Conservation (phyloP, 2,329 filamentous ascomycete genomes). For the Fusarium pseudocircinatum region DNA sequence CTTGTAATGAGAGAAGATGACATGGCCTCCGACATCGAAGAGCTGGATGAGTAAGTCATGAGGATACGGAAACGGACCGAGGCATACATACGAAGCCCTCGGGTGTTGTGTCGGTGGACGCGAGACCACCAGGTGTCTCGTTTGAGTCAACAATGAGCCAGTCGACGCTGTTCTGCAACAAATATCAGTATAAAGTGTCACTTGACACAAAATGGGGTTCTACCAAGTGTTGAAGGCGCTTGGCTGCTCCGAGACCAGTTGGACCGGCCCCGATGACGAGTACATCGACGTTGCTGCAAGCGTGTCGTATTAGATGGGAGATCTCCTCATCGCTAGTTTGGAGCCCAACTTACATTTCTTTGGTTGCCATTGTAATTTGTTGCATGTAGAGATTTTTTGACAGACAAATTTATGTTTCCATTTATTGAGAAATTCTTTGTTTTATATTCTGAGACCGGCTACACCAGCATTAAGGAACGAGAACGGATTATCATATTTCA, state of each 20-base stretch:
- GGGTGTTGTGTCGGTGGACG: slow-evolving; percentile 91
- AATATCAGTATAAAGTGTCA: slow-evolving; percentile 33
- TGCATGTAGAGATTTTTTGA: accelerated
- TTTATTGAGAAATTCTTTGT: background rate
- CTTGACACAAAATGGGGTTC: slow-evolving; percentile 38
- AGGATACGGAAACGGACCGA: too few species aligned
- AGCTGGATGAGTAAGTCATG: slow-evolving; percentile 69
- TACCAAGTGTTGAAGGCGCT: slow-evolving; percentile 96
- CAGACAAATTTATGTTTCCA: background rate
- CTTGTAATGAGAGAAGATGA: slow-evolving; percentile 99
- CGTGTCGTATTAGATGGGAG: background rate
- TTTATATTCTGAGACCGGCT: background rate
- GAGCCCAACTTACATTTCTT: background rate
- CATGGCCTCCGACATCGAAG: slow-evolving; percentile 97
- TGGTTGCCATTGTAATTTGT: background rate
- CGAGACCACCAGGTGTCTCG: slow-evolving; percentile 92
- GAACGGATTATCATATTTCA: too few species aligned
- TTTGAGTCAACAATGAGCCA: slow-evolving; percentile 96
- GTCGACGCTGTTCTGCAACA: slow-evolving; percentile 80
- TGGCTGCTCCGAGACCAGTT: slow-evolving; percentile 96
- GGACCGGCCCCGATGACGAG: slow-evolving; percentile 98
- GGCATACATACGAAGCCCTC: slow-evolving; percentile 92
- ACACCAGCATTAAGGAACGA: accelerated
- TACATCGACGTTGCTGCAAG: slow-evolving; percentile 85
- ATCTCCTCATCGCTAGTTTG: accelerated